phyloP scores from a whole-genome alignment of 1,284 basidiomycete species.

The Crepidotus sp. region DNA sequence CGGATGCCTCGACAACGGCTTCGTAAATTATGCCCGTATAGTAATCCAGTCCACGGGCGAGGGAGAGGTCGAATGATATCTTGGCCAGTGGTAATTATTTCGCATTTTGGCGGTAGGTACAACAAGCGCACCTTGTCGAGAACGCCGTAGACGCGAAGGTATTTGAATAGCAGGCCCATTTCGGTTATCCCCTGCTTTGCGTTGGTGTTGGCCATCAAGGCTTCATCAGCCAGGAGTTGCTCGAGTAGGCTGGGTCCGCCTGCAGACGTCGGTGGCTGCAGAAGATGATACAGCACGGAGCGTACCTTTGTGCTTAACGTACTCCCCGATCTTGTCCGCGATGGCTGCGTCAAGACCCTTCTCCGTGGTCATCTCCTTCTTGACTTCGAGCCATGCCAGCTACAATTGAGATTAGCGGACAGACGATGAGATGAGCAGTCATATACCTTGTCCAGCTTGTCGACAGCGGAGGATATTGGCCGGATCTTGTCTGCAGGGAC shows the following conservation, averaged over 20 bases:
- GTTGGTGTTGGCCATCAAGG: slow-evolving; percentile 60
- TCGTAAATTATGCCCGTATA: slow-evolving; percentile 99
- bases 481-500: slow-evolving; percentile 89
- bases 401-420: slow-evolving; percentile 22
- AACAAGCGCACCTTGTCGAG: slow-evolving; percentile 54
- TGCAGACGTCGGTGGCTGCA: slow-evolving; percentile 23
- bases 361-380: slow-evolving; percentile 93
- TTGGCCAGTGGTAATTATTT: slow-evolving; percentile 24
- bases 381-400: slow-evolving; percentile 87
- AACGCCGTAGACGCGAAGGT: slow-evolving; percentile 77
- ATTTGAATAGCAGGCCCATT: slow-evolving; percentile 82
- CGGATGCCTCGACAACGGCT: slow-evolving; percentile 87
- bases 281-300: not conserved
- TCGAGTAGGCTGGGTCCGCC: slow-evolving; percentile 76
- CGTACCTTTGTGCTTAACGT: slow-evolving; percentile 88
- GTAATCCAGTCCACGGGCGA: slow-evolving; percentile 95
- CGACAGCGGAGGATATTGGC: slow-evolving; percentile 93
- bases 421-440: not conserved
- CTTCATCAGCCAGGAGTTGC: slow-evolving; percentile 60
- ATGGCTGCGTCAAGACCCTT: slow-evolving; percentile 82
- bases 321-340: slow-evolving; percentile 94
- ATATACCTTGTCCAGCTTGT: slow-evolving; percentile 93
- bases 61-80: slow-evolving; percentile 94
- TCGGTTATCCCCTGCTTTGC: slow-evolving; percentile 87
- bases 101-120: not conserved